phyloP scores from a whole-genome alignment of 139 green algal genomes.

The Raphidocelis subcapitata region DNA sequence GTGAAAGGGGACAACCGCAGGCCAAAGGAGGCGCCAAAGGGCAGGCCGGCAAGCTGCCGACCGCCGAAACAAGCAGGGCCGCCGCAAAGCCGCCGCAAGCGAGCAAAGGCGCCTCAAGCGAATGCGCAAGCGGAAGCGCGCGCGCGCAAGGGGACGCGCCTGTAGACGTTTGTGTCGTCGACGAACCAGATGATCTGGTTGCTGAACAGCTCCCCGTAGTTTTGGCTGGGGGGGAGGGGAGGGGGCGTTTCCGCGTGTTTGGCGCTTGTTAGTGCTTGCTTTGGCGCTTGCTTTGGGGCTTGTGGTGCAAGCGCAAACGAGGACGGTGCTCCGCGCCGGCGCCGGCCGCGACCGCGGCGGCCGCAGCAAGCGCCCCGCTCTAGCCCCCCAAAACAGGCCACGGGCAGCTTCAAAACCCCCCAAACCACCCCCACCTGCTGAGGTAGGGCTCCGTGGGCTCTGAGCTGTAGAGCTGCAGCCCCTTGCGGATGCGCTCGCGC shows the following conservation, averaged over 20 bases:
- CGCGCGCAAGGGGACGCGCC: constrained; percentile 36
- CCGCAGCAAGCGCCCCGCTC: background rate
- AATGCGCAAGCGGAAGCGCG: no score
- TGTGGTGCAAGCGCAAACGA: no score
- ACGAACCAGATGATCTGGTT: constrained; percentile 99
- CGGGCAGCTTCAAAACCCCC: background rate
- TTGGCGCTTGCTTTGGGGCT: no score
- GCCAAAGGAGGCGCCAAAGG: no score
- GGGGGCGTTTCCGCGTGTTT: constrained; percentile 57
- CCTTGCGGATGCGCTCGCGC: constrained; percentile 97
- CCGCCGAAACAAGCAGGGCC: no score
- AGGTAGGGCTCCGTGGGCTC: constrained; percentile 99
- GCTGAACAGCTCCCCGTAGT: constrained; percentile 96
- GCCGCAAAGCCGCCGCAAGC: no score
- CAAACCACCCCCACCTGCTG: background rate
- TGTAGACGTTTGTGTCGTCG: constrained; percentile 99
- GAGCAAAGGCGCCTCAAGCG: no score
- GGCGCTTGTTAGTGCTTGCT: no score
- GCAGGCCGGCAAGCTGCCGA: no score
- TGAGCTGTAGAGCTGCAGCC: constrained; percentile 96
- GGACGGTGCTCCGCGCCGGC: no score
- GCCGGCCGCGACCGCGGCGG: no score
- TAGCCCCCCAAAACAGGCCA: background rate
- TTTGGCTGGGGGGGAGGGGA: constrained; percentile 86
- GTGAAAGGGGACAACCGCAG: no score